Evolutionary conservation across 345 rosid genomes (phyloP).

Genomic region (Lenwebbia sp.): DNA sequence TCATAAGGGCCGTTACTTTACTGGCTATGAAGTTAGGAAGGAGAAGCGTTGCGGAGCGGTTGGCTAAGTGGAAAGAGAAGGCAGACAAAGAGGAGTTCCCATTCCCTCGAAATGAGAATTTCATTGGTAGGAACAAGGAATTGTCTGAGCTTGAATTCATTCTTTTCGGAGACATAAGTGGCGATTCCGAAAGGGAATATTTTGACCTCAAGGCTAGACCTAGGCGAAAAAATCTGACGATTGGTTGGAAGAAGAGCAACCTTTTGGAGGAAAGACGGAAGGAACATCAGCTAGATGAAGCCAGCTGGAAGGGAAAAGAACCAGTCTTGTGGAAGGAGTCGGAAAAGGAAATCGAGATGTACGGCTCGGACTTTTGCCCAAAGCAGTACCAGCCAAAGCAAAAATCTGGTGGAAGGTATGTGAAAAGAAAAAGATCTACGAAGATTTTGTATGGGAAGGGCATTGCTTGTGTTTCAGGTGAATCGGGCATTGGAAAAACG

Average conservation of each 20-base stretch:
- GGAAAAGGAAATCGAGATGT: constrained; percentile 94
- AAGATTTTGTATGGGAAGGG: constrained; percentile 79
- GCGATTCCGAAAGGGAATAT: constrained; percentile 70
- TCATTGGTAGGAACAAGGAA: constrained; percentile 87
- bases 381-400: constrained; percentile 18
- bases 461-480: constrained; percentile 80
- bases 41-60: constrained; percentile 76
- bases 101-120: constrained; percentile 65
- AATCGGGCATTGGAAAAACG: constrained; percentile 86
- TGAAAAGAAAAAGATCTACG: constrained; percentile 54
- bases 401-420: constrained; percentile 26
- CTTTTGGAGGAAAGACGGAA: constrained; percentile 34
- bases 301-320: constrained; percentile 69
- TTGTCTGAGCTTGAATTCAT: constrained; percentile 78
- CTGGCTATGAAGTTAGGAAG: constrained; percentile 76
- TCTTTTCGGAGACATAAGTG: constrained; percentile 74
- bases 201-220: constrained; percentile 76
- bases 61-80: constrained; percentile 79
- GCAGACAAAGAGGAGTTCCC: constrained; percentile 86
- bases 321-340: constrained; percentile 93
- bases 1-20: constrained; percentile 55
- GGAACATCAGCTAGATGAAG: constrained; percentile 13
- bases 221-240: constrained; percentile 53
- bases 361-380: constrained; percentile 27
- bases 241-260: constrained; percentile 63